Conservation (phyloP, 106 monocot genomes). For the Hemerocallis citrina region DNA sequence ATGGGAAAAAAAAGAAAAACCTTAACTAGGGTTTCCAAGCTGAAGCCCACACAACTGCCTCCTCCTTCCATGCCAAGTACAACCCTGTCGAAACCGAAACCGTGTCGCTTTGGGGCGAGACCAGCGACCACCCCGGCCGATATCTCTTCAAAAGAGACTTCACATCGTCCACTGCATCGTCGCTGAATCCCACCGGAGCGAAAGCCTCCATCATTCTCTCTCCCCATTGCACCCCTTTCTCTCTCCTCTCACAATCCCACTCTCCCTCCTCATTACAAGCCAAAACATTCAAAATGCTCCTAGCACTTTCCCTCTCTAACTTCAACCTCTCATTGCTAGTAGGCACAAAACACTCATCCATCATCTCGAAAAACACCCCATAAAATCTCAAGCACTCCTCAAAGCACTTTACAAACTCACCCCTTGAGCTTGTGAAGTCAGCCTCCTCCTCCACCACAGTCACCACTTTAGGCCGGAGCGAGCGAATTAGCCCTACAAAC, state of each 20-base stretch:
- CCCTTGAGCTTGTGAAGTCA: conserved; percentile 22
- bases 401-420: conserved; percentile 32
- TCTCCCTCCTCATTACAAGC: conserved; percentile 17
- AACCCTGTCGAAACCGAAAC: conserved; percentile 23
- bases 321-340: conserved; percentile 53
- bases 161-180: conserved; percentile 38
- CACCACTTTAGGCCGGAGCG: conserved; percentile 35
- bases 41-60: conserved; percentile 57
- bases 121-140: conserved; percentile 28
- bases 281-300: conserved; percentile 33
- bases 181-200: conserved; percentile 24
- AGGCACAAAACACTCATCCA: conserved; percentile 45
- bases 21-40: conserved; percentile 44
- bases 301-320: conserved; percentile 42
- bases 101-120: not conserved
- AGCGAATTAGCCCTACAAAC: conserved; percentile 17
- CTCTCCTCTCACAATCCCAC: conserved; percentile 35
- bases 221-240: conserved; percentile 43
- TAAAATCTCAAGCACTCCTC: conserved; percentile 52
- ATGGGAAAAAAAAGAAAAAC: too few species aligned
- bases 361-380: conserved; percentile 33
- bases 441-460: conserved; percentile 61
- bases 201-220: conserved; percentile 24
- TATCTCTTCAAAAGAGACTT: conserved; percentile 40
- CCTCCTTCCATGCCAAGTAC: conserved; percentile 58